A percentile compares a stretch with the other conserved stretches of the same genome.
Evolutionary conservation across 2,329 filamentous ascomycete genomes (phyloP).

Genomic region (Trichoderma gracile): DNA sequence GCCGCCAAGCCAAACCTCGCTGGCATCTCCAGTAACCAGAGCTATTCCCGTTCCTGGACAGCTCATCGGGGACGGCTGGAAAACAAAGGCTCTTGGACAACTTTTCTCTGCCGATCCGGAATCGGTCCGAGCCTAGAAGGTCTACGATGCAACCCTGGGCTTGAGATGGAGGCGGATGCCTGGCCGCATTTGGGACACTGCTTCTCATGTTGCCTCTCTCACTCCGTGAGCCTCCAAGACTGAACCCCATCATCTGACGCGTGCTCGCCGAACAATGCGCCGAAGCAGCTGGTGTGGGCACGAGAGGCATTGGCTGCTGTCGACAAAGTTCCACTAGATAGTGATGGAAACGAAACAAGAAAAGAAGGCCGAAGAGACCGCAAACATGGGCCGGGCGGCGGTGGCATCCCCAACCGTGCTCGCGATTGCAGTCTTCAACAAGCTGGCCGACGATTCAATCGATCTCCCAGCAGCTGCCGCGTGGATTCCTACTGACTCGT

Average conservation of each 20-base stretch:
- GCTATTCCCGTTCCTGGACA: constrained; percentile 17
- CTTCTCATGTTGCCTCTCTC: no score
- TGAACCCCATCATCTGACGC: constrained; percentile 17
- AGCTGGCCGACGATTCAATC: not conserved
- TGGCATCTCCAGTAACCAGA: not conserved
- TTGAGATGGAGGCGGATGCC: not conserved
- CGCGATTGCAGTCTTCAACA: not conserved
- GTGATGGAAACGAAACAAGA: constrained; percentile 22
- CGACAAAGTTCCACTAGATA: not conserved
- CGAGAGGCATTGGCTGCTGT: constrained; percentile 1
- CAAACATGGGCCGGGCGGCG: not conserved
- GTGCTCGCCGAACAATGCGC: constrained; percentile 24
- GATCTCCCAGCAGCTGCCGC: constrained; percentile 8
- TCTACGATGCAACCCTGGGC: not conserved
- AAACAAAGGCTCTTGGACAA: not conserved
- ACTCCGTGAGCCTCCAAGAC: no score
- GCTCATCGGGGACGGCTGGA: constrained; percentile 3
- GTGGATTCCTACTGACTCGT: constrained; percentile 7
- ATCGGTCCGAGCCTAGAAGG: constrained; percentile 24
- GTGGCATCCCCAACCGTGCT: not conserved
- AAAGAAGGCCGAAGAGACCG: not conserved
- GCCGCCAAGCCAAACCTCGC: not conserved
- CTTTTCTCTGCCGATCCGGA: constrained; percentile 18
- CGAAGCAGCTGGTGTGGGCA: constrained; percentile 20
- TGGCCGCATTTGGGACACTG: not conserved